These are phyloP conservation scores for Sclerotinia trifoliorum DNA, from an alignment of 2,329 filamentous ascomycete genomes.

Conservation along the genomic window DNA sequence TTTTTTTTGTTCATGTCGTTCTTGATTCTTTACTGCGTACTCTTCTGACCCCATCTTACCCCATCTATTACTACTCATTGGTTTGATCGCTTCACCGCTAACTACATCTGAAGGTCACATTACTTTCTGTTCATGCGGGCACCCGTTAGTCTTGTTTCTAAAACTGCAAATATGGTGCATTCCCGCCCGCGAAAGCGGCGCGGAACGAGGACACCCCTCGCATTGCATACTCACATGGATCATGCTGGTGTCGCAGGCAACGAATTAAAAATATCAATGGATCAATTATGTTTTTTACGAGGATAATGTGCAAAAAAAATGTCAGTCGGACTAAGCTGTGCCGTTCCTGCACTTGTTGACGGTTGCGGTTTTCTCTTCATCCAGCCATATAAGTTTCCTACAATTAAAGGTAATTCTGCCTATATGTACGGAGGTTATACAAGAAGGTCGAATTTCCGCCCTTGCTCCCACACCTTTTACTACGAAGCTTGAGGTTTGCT, in stretches of 20 bases:
- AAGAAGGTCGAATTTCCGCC: neutral
- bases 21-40: neutral
- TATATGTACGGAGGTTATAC: neutral
- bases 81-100: conserved; percentile 28
- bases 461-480: neutral
- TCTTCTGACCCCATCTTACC: neutral
- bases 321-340: conserved; percentile 1
- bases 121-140: conserved; percentile 34
- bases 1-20: conserved; percentile 6
- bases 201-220: conserved; percentile 30
- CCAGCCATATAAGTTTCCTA: neutral
- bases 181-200: conserved; percentile 36
- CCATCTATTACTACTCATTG: conserved; percentile 6
- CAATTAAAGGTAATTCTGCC: neutral
- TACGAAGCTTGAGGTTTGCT: neutral
- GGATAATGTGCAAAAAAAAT: neutral
- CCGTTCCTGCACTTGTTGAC: neutral
- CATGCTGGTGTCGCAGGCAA: neutral
- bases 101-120: conserved; percentile 31
- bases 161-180: conserved; percentile 30
- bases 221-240: conserved; percentile 22
- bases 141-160: conserved; percentile 33
- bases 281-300: neutral
- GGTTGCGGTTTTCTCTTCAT: neutral
- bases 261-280: neutral